Evolutionary conservation across 805 yeast species (phyloP), one percentile per base, ranked within the genome.

Genomic region (Ogataea philodendri): DNA sequence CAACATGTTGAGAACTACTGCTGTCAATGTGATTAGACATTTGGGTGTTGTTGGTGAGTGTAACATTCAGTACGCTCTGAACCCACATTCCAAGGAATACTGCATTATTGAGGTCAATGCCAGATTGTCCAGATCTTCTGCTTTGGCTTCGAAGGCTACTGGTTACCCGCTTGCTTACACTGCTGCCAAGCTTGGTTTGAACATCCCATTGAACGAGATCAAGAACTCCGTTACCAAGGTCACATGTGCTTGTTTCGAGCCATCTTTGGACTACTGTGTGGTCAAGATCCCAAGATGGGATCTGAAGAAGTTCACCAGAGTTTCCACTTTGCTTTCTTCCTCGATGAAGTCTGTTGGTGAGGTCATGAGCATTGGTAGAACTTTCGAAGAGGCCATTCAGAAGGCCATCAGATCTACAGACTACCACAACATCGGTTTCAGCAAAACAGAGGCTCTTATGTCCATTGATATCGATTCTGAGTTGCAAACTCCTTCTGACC

Each of bases 221-320:
- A 81, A 80, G 62, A 90, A 90, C 72, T 79, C 95, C 30, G 97
- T 90, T 41, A 90, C 98, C 30, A 81, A 84, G 66, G 81, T 85
- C 26, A 90, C 98, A 9, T 86, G 93, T 60, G 93, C 97, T 38
- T 85, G 95, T 70, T 90, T 90, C 65, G 98, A 90, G 70, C 98
- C 98, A 32, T 87, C 96, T 9, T 74, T 90, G 59, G 98, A 90
- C 67, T 90, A 90, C 66, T 85, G 88, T 62, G 98, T 90, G 46
- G 95, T 87, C 35, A 90, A 90, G 76, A 93, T 90, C 63, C 98
- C 98, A 63, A 79, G 97, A 69, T 90, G 98, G 98, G 98, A 90
- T 67, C 76, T 90, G 67, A 84, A 85, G 72, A 90, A 90, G 67
- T 90, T 90, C 67, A 85, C 90, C 44, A 76, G 96, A 61, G 97